Base-by-base conservation (phyloP, 1,284 basidiomycete genomes). In the Erythrobasidium hasegawianum region DNA sequence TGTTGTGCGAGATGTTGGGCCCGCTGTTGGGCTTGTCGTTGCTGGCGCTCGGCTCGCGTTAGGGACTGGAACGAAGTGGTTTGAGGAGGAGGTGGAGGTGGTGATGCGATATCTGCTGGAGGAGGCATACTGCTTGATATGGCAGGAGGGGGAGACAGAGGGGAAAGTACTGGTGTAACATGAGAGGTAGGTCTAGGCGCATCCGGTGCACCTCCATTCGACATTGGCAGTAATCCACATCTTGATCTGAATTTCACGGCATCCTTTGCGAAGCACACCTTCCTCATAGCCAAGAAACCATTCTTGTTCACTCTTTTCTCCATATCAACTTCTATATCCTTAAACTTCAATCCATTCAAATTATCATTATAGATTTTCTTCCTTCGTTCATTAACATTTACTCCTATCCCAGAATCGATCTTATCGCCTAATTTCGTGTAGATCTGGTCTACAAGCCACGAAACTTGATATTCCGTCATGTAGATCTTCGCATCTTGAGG, bases 371-470 rank as follows among this genome's bases (percentile, higher is more conserved):
- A 33, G 4, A 33, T 33, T 11, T 33, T 47, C 45, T n/a, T 24
- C n/a, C n/a, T 47, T 24, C 45, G 33, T 33, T 33, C 33, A 33
- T 33, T 33, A 4, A 33, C 33, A 11, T 33, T 33, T 33, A 33
- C 33, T 4, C 33, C 33, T 33, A 33, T 33, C 11, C 33, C 33
- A 33, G 33, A 33, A 33, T 33, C 33, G 33, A 47, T 49, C 29
- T 49, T 57, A 24, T 24, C 39, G 39, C 61, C 61, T 29, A 64
- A 24, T 29, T 22, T 27, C 24, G 39, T 39, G 40, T 57, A 65
- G 18, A 65, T 16, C 47, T 65, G 55, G 56, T 65, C 62, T 39
- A 58, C 43, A 24, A 65, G 45, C 62, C 62, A 65, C n/a, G 33
- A 16, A 18, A 58, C 62, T 58, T 65, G 62, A 27, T 50, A 43